Conservation (phyloP, 179 eudicot genomes). For the Beta corolliflora region DNA sequence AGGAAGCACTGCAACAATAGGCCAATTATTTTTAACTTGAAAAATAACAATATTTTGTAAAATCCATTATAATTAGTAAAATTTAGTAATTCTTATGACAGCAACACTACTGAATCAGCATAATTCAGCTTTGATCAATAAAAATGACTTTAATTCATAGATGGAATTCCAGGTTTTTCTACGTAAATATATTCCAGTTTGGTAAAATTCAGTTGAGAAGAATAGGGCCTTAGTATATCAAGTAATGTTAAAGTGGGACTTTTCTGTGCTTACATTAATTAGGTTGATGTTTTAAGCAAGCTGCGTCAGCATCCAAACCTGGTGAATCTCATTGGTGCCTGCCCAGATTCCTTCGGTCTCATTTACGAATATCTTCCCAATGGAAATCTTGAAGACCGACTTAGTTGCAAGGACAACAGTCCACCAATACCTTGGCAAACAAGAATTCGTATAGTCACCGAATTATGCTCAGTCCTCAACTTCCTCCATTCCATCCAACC, state of each 20-base stretch:
- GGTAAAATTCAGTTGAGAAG: too few relatives aligned
- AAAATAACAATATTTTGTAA: too few relatives aligned
- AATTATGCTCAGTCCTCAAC: slow-evolving; percentile 74
- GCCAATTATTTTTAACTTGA: too few relatives aligned
- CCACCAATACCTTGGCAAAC: slow-evolving; percentile 78
- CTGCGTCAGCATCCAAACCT: slow-evolving; percentile 82
- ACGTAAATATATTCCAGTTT: too few relatives aligned
- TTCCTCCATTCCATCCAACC: slow-evolving; percentile 73
- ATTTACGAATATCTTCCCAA: slow-evolving; percentile 77
- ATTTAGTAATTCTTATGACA: too few relatives aligned
- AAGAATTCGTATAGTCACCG: slow-evolving; percentile 69
- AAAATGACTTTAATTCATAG: too few relatives aligned
- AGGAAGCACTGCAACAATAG: too few relatives aligned
- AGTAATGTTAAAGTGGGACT: not conserved
- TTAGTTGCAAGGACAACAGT: slow-evolving; percentile 62
- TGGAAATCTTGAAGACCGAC: slow-evolving; percentile 90
- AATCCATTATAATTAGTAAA: too few relatives aligned
- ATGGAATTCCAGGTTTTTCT: too few relatives aligned
- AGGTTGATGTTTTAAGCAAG: slow-evolving; percentile 81
- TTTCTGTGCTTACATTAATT: not conserved
- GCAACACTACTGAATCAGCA: too few relatives aligned
- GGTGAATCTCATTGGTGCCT: slow-evolving; percentile 76
- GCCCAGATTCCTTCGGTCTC: slow-evolving; percentile 63
- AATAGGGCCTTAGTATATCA: too few relatives aligned
- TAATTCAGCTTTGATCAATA: too few relatives aligned